A percentile compares a stretch with the other conserved stretches of the same genome.
Conservation (phyloP, 2,329 filamentous ascomycete genomes). For the Emmonsia crescens region DNA sequence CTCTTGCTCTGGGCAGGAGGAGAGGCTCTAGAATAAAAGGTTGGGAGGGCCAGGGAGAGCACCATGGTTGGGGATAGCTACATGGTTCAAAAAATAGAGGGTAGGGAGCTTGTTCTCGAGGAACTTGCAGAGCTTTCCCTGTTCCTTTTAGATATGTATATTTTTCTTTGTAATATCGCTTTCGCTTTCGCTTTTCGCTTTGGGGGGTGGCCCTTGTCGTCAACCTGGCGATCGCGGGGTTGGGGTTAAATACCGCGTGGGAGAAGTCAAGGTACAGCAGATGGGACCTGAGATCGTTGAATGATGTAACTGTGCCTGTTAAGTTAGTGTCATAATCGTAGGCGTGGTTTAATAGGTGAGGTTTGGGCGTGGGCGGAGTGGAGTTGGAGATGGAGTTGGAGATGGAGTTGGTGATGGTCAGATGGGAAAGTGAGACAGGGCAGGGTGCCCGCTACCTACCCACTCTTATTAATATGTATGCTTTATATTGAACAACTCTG, state of each 20-base stretch:
- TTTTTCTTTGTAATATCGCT: no score
- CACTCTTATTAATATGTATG: no score
- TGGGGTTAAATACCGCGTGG: not conserved
- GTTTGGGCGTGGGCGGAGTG: not conserved
- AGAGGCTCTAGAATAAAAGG: constrained; percentile 17
- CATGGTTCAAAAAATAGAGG: constrained; percentile 18
- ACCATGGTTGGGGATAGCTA: constrained; percentile 25
- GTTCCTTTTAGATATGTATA: not conserved
- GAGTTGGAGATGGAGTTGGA: no score
- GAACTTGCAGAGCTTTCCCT: not conserved
- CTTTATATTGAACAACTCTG: no score
- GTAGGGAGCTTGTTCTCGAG: not conserved
- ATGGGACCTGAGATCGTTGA: not conserved
- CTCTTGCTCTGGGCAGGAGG: not conserved
- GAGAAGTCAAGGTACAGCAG: not conserved
- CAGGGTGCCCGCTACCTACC: no score
- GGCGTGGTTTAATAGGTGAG: not conserved
- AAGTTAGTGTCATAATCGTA: not conserved
- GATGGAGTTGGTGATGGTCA: not conserved
- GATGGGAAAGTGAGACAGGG: not conserved
- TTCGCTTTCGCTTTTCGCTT: not conserved
- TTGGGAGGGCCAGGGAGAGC: constrained; percentile 28
- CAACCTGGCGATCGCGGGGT: not conserved
- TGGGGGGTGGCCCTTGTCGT: not conserved
- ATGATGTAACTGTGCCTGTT: not conserved